Percentiles rank a stretch among this genome's conserved stretches.
These are phyloP conservation scores for Dovyalis caffra DNA, from an alignment of 345 rosid genomes.

Conservation along the genomic window DNA sequence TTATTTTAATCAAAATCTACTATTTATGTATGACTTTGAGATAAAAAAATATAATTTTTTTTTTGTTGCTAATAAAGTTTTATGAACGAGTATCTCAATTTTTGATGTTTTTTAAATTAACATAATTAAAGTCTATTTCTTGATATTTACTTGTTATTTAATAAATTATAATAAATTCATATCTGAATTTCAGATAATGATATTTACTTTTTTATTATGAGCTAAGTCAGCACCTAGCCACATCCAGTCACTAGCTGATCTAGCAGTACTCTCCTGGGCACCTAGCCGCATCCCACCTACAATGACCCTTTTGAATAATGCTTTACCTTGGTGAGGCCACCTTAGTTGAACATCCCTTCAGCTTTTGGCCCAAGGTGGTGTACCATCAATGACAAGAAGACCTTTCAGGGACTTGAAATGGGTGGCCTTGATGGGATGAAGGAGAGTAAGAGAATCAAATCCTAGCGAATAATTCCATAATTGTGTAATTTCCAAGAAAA, in stretches of 20 bases:
- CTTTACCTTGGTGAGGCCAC: neutral
- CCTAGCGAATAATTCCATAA: neutral
- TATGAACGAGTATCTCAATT: no score
- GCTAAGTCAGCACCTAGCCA: no score
- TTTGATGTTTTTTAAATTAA: no score
- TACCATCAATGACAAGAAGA: neutral
- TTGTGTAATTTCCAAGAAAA: neutral
- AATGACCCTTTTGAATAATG: neutral
- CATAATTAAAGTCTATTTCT: no score
- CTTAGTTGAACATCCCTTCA: neutral
- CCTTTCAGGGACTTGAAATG: neutral
- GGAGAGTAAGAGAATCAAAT: neutral
- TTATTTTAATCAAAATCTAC: no score
- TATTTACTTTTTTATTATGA: no score
- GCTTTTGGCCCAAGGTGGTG: neutral
- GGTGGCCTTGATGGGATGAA: neutral
- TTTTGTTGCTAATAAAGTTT: no score
- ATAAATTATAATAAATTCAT: no score
- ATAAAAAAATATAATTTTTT: no score
- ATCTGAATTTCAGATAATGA: no score
- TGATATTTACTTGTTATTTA: no score
- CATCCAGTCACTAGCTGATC: neutral
- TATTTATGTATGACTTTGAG: no score
- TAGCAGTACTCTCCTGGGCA: neutral
- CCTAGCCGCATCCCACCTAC: neutral